Evolutionary conservation across 768 basidiomycete species (phyloP), one percentile per base, ranked within the genome.

Genomic region (Pleurotus sapidus): DNA sequence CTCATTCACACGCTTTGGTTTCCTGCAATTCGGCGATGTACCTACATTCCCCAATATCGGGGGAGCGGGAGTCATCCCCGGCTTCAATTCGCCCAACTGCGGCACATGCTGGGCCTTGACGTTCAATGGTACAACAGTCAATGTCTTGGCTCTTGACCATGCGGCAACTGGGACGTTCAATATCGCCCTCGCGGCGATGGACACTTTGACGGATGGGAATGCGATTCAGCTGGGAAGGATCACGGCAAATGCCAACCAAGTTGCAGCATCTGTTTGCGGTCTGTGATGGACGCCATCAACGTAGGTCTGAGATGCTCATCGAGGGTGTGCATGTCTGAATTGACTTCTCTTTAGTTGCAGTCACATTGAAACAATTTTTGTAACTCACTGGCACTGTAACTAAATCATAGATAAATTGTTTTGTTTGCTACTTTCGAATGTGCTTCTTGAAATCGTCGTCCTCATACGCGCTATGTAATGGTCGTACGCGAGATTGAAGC

Each of bases 11-110:
- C 69, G 68, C 18, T 50, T 50, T 37, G 71, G 70, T 4, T 86
- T 74, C 68, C 74, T 69, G 3, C 84, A 76, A 37, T 81, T 86
- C 53, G 75, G 72, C 9, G 69, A 72, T 37, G 66, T 88, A 23
- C 84, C 86, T 1, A 70, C 68, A 43, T 89, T 85, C 74, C 84
- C 86, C 1, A 65, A 73, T 66, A 83, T 88, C 63, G 85, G 84
- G 27, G 86, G 81, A 0, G 80, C 76, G 0, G 70, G 73, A 12
- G 82, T 75, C 39, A 71, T 88, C 56, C 67, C 66, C 3, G 78
- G 76, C 20, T 87, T 70, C 67, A 75, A 82, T 64, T 86, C 83
- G 1, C 59, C 67, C 1, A 70, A 73, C 45, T 88, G 86, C 61
- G 84, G 84, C 2, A 76, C 77, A 20, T 88, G 87, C 68, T 88